These are phyloP conservation scores for Pulveroboletus ravenelii DNA, from an alignment of 768 basidiomycete genomes.

Conservation along the genomic window DNA sequence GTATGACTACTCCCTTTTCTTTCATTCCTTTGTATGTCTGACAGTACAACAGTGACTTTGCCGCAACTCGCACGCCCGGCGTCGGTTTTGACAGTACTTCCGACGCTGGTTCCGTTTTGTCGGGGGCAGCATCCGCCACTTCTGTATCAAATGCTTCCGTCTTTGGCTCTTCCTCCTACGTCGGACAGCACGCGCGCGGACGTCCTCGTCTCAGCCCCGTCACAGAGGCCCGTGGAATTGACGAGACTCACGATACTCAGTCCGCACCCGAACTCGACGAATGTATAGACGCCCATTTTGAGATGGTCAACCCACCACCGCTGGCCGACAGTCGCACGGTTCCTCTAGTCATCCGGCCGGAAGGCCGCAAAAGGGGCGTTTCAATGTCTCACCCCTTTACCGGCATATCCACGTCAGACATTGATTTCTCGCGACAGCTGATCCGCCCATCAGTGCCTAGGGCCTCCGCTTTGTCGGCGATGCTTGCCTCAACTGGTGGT, in stretches of 20 bases:
- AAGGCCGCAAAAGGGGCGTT: conserved; percentile 26
- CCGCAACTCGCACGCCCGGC: conserved; percentile 48
- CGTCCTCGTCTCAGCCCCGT: conserved; percentile 60
- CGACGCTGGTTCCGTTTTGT: conserved; percentile 57
- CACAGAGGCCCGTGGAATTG: conserved; percentile 44
- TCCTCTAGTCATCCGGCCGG: conserved; percentile 18
- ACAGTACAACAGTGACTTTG: conserved; percentile 54
- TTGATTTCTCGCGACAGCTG: conserved; percentile 50
- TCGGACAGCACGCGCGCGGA: conserved; percentile 31
- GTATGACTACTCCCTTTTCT: conserved; percentile 39
- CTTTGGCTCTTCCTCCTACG: conserved; percentile 44
- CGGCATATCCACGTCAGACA: conserved; percentile 16
- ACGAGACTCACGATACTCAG: conserved; percentile 25
- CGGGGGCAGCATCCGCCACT: conserved; percentile 42
- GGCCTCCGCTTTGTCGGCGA: conserved; percentile 65
- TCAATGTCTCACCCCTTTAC: conserved; percentile 26
- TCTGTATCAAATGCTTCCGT: conserved; percentile 56
- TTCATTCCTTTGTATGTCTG: neutral
- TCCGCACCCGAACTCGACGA: conserved; percentile 21
- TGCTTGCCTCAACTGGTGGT: conserved; percentile 63
- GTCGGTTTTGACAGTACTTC: conserved; percentile 58
- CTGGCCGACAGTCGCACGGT: conserved; percentile 19
- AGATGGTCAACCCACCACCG: conserved; percentile 47
- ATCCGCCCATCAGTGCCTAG: conserved; percentile 40
- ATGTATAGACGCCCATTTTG: conserved; percentile 44